These are phyloP conservation scores for Sugiyamaella valdiviana DNA, from an alignment of 805 yeast genomes.

Conservation along the genomic window DNA sequence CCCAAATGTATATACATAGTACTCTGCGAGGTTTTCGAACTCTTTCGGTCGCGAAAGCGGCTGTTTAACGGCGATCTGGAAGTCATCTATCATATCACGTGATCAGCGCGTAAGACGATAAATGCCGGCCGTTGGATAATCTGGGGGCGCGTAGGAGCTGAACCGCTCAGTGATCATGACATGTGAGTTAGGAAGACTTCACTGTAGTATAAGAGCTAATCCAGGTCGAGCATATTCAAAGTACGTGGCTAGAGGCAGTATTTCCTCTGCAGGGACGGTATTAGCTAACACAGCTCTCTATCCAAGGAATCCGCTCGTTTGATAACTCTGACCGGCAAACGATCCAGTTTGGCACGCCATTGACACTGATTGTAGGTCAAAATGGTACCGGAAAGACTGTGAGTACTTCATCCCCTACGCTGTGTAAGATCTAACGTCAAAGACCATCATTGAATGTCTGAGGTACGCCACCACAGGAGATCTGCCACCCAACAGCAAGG, in stretches of 20 bases:
- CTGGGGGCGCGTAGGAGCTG: too few relatives aligned
- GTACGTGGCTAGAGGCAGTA: too few relatives aligned
- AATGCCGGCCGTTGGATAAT: too few relatives aligned
- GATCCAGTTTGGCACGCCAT: constrained; percentile 81
- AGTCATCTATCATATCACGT: too few relatives aligned
- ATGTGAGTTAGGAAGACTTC: too few relatives aligned
- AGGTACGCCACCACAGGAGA: constrained; percentile 94
- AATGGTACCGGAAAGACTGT: constrained; percentile 93
- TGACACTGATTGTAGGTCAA: constrained; percentile 90
- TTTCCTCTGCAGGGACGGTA: background rate
- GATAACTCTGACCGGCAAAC: constrained; percentile 79
- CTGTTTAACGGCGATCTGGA: too few relatives aligned
- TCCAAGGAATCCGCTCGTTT: constrained; percentile 87
- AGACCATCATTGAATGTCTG: constrained; percentile 86
- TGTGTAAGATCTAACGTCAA: background rate
- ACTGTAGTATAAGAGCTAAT: too few relatives aligned
- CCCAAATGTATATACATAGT: too few relatives aligned
- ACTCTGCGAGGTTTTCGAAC: too few relatives aligned
- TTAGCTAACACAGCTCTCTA: constrained; percentile 44
- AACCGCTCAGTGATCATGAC: too few relatives aligned
- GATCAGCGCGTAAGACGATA: too few relatives aligned
- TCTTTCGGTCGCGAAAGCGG: too few relatives aligned
- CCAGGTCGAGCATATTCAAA: constrained; percentile 19
- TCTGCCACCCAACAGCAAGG: constrained; percentile 90
- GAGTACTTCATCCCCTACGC: constrained; percentile 13